A percentile compares a stretch with the other conserved stretches of the same genome.
Evolutionary conservation across 345 rosid species (phyloP).

Genomic region (Boechera stricta): DNA sequence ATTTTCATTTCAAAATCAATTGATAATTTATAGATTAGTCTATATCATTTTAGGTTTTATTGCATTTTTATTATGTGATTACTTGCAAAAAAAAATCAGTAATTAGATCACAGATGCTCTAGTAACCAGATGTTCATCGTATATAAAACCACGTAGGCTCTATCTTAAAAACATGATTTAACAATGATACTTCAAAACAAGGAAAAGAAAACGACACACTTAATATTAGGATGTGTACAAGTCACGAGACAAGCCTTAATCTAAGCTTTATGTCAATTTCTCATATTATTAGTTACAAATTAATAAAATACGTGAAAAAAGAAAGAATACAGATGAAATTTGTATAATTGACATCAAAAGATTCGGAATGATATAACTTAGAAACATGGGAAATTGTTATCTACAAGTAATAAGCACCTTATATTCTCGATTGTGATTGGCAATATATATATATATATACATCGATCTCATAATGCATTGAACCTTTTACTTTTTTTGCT

Average conservation of each 20-base stretch:
- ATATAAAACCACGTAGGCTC: neutral
- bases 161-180: neutral
- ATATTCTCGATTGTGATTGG: constrained; percentile 52
- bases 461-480: constrained; percentile 27
- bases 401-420: constrained; percentile 70
- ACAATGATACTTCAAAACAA: neutral
- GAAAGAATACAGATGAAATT: constrained; percentile 19
- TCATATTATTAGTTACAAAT: constrained; percentile 4
- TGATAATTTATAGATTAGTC: too few species aligned
- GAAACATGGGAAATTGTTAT: constrained; percentile 68
- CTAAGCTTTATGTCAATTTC: constrained; percentile 56
- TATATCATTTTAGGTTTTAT: too few species aligned
- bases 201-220: constrained; percentile 29
- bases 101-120: too few species aligned
- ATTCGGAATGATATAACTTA: constrained; percentile 66
- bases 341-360: constrained; percentile 51
- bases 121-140: too few species aligned
- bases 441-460: neutral
- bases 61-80: too few species aligned
- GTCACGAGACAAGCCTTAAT: constrained; percentile 34
- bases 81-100: too few species aligned
- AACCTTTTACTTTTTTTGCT: neutral
- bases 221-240: constrained; percentile 36
- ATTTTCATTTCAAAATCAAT: too few species aligned
- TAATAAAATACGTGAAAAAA: neutral